A percentile compares a stretch with the other conserved stretches of the same genome.
Conservation (phyloP, 169 alveolate species). For the Plasmodium knowlesi region DNA sequence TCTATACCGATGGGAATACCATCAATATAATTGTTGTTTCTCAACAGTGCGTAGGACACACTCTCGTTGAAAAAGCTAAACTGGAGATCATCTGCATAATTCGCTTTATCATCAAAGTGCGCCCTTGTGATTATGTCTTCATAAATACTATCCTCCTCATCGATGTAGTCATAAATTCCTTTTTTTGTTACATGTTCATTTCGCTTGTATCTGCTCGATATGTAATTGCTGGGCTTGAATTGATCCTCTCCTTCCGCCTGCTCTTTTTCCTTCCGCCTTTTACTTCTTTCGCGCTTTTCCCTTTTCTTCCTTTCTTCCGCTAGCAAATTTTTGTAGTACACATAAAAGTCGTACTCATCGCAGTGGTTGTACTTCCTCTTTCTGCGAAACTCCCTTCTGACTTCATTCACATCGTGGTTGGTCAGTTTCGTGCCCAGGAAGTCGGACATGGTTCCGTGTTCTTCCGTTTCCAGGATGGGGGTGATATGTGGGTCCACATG, state of each 20-base stretch:
- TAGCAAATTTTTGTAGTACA: slow-evolving; percentile 61
- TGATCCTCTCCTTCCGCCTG: slow-evolving; percentile 6
- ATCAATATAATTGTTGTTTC: slow-evolving; percentile 59
- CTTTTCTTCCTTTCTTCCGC: slow-evolving; percentile 33
- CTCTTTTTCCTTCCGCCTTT: neutral
- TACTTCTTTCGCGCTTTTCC: slow-evolving; percentile 1
- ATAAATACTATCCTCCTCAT: slow-evolving; percentile 70
- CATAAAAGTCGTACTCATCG: slow-evolving; percentile 73
- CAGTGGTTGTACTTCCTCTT: slow-evolving; percentile 6
- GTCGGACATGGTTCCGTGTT: slow-evolving; percentile 8
- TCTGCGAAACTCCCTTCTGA: slow-evolving; percentile 36
- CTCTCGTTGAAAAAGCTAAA: slow-evolving; percentile 72
- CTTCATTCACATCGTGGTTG: slow-evolving; percentile 34
- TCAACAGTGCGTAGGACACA: slow-evolving; percentile 33
- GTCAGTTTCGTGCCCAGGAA: slow-evolving; percentile 63
- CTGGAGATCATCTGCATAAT: slow-evolving; percentile 38
- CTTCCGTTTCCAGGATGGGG: neutral
- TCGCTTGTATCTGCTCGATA: slow-evolving; percentile 65
- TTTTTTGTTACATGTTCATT: slow-evolving; percentile 14
- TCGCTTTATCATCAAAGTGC: neutral
- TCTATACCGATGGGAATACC: slow-evolving; percentile 72
- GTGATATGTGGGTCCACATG: neutral
- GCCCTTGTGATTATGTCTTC: slow-evolving; percentile 52
- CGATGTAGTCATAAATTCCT: slow-evolving; percentile 62
- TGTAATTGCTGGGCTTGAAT: slow-evolving; percentile 58